Evolutionary conservation across 805 yeast genomes (phyloP).

Genomic region (Priceomyces carsonii): DNA sequence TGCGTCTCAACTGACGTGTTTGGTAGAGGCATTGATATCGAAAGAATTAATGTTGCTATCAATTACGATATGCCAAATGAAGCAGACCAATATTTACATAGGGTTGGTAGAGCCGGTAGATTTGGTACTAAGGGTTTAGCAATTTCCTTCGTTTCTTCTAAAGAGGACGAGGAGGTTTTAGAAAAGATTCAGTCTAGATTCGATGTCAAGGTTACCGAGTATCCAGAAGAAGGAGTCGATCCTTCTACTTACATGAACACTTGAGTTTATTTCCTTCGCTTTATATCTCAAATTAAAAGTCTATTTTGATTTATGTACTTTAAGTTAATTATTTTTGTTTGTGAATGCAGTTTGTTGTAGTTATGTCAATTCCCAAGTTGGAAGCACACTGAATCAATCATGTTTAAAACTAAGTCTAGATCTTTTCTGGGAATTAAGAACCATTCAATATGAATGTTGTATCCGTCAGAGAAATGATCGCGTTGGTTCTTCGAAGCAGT

Average conservation of each 20-base stretch:
- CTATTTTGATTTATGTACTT: conserved; percentile 1
- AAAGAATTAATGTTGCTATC: conserved; percentile 96
- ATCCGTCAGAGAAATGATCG: conserved; percentile 8
- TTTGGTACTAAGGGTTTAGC: conserved; percentile 99
- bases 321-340: neutral
- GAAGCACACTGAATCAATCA: conserved; percentile 31
- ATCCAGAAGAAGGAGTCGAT: conserved; percentile 98
- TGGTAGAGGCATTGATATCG: conserved; percentile 99
- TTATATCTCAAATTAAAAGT: conserved; percentile 4
- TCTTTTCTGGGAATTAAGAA: conserved; percentile 50
- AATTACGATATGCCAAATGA: conserved; percentile 95
- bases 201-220: conserved; percentile 91
- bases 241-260: conserved; percentile 98
- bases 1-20: conserved; percentile 98
- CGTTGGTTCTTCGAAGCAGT: neutral
- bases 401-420: conserved; percentile 27
- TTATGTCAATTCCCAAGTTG: neutral
- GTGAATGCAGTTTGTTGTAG: conserved; percentile 1
- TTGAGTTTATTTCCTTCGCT: conserved; percentile 27
- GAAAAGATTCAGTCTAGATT: conserved; percentile 94
- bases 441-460: conserved; percentile 55
- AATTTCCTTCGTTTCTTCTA: conserved; percentile 81
- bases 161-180: conserved; percentile 86
- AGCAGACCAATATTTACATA: conserved; percentile 97
- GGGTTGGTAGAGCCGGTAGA: conserved; percentile 99